Evolutionary conservation across 169 alveolate genomes (phyloP).

Genomic region (Cryptosporidium sp.): DNA sequence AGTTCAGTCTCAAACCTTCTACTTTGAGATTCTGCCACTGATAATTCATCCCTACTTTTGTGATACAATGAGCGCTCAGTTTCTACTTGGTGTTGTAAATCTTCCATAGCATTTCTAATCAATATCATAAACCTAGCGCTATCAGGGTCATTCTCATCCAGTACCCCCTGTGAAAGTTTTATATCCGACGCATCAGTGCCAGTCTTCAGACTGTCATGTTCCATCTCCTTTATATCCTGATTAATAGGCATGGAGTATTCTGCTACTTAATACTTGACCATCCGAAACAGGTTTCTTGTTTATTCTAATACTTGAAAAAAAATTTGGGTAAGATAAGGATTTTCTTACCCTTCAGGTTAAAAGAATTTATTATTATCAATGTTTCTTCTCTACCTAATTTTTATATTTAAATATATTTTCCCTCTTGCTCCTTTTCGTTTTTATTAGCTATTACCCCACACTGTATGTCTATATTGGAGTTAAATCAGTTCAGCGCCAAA

Average conservation of each 20-base stretch:
- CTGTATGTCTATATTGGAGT: conserved; percentile 56
- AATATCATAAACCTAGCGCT: conserved; percentile 70
- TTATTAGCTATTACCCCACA: conserved; percentile 60
- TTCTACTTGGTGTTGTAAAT: conserved; percentile 59
- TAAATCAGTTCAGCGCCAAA: conserved; percentile 50
- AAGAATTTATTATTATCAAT: not conserved
- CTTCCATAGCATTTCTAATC: conserved; percentile 73
- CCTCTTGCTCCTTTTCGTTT: conserved; percentile 17
- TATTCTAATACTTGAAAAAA: not conserved
- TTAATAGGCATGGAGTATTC: not conserved
- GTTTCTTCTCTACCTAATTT: not conserved
- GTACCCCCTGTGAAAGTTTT: conserved; percentile 40
- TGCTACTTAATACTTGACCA: conserved; percentile 15
- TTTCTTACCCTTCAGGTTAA: not conserved
- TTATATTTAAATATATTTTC: conserved; percentile 10
- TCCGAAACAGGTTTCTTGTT: conserved; percentile 1
- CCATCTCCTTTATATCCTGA: conserved; percentile 39
- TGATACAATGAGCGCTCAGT: conserved; percentile 66
- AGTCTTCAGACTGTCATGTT: conserved; percentile 28
- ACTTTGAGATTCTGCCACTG: conserved; percentile 43
- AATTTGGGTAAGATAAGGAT: not conserved
- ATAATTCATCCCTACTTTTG: conserved; percentile 53
- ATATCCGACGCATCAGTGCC: conserved; percentile 10
- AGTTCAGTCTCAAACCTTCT: conserved; percentile 55
- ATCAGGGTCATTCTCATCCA: conserved; percentile 76